Conservation (phyloP, 805 yeast species). For the Novakomyces olei region DNA sequence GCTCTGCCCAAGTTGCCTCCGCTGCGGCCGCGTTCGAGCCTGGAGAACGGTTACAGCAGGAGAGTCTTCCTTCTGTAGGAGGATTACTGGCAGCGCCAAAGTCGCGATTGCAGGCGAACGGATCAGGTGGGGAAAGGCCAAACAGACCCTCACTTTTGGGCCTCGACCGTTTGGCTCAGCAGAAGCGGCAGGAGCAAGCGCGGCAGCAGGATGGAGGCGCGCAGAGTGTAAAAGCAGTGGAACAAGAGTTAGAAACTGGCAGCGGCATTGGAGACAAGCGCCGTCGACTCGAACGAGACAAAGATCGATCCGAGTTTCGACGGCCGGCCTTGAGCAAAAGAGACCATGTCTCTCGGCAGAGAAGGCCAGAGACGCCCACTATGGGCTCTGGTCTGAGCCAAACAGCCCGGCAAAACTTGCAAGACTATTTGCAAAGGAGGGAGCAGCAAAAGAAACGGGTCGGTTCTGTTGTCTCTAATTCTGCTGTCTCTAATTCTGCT, state of each 20-base stretch:
- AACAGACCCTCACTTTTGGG: neutral
- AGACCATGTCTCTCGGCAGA: neutral
- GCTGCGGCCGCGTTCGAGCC: neutral
- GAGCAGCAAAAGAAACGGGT: neutral
- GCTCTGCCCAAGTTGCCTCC: neutral
- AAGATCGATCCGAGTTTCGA: neutral
- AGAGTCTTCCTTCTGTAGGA: neutral
- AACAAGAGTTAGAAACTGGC: no score
- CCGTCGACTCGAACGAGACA: neutral
- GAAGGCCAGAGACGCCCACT: neutral
- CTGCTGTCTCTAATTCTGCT: no score
- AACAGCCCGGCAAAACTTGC: neutral
- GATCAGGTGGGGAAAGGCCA: no score
- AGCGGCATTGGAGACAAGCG: neutral
- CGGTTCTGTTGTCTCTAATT: no score
- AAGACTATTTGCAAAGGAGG: neutral
- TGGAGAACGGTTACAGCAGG: neutral
- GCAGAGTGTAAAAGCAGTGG: no score
- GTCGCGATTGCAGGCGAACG: no score
- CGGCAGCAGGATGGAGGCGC: no score
- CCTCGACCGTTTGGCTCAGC: neutral
- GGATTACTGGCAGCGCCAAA: neutral
- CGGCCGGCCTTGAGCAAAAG: neutral
- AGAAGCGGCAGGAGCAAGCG: slow-evolving; percentile 1
- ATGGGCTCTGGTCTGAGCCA: neutral